Evolutionary conservation across 2,329 filamentous ascomycete species (phyloP).

Genomic region (Claviceps sp.): DNA sequence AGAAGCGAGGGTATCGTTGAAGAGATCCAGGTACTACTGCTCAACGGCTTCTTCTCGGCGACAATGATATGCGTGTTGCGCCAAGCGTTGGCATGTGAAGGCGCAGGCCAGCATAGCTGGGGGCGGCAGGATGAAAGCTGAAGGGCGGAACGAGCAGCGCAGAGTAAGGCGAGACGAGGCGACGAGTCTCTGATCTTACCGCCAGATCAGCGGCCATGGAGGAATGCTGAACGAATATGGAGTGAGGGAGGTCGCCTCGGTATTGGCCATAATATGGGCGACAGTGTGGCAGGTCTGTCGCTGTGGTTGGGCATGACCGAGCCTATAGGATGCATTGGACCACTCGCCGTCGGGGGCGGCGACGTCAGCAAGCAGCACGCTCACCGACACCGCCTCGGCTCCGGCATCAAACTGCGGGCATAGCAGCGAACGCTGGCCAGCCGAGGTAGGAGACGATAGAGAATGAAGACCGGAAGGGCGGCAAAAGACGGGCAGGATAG

Average conservation of each 20-base stretch:
- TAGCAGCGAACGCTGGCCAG: too few species aligned
- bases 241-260: slow-evolving; percentile 1
- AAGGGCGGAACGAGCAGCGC: background rate
- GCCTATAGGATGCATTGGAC: background rate
- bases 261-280: background rate
- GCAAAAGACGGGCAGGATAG: too few species aligned
- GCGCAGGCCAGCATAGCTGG: slow-evolving; percentile 2
- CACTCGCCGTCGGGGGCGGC: background rate
- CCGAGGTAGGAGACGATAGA: too few species aligned
- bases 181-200: background rate
- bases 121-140: background rate
- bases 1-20: too few species aligned
- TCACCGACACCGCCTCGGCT: too few species aligned
- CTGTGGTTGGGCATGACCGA: background rate
- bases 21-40: too few species aligned
- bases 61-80: background rate
- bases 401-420: too few species aligned
- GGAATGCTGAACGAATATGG: background rate
- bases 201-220: background rate
- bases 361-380: too few species aligned
- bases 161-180: background rate
- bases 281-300: background rate
- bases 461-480: too few species aligned
- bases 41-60: too few species aligned
- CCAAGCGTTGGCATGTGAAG: background rate